Conservation (phyloP, 73 alveolate species). For the Tetrahymena borealis region DNA sequence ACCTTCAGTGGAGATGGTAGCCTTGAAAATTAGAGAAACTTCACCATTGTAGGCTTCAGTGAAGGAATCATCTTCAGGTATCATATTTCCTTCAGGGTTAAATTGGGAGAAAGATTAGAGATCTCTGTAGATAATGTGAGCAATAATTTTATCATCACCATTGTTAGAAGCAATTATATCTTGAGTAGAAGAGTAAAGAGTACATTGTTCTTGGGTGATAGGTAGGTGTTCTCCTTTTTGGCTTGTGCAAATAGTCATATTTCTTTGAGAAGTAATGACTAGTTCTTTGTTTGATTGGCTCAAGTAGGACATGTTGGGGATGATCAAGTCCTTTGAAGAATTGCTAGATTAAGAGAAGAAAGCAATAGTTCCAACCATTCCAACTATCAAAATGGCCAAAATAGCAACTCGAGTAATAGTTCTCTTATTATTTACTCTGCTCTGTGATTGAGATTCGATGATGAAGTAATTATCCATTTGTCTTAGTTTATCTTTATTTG, state of each 20-base stretch:
- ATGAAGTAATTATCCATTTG: background rate
- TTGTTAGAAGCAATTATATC: background rate
- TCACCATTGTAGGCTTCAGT: background rate
- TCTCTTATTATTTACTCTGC: background rate
- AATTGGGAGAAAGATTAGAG: background rate
- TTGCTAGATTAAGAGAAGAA: background rate
- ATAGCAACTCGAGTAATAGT: background rate
- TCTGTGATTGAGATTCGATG: background rate
- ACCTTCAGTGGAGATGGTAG: background rate
- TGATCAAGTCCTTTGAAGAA: background rate
- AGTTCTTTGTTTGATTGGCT: background rate
- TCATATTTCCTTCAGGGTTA: background rate
- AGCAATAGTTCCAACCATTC: background rate
- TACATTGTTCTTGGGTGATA: background rate
- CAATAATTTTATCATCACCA: background rate
- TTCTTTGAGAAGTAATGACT: background rate
- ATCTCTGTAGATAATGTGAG: background rate
- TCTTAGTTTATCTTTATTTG: background rate
- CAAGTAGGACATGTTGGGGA: background rate
- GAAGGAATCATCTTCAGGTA: background rate
- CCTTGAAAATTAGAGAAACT: background rate
- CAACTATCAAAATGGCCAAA: background rate
- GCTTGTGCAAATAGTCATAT: background rate
- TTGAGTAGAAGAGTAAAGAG: background rate
- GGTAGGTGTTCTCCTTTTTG: background rate